Percentiles rank a stretch among this genome's conserved stretches.
These are phyloP conservation scores for Kondoa subrosea DNA, from an alignment of 768 basidiomycete species.

Conservation along the genomic window DNA sequence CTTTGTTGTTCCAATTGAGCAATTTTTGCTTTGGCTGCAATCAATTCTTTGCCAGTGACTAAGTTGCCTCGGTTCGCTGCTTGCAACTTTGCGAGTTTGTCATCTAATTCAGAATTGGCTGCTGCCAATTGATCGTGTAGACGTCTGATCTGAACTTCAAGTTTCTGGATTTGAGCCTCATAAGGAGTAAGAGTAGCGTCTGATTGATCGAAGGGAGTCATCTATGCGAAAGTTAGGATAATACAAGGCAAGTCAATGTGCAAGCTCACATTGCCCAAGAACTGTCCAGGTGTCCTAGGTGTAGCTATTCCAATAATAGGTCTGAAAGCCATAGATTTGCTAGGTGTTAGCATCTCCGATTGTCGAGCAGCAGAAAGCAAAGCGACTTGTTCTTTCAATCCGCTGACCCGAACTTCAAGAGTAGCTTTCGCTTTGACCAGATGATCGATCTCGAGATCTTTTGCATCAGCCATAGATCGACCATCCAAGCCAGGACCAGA, in stretches of 20 bases:
- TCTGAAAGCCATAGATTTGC: conserved; percentile 23
- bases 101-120: conserved; percentile 71
- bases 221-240: conserved; percentile 42
- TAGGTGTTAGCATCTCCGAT: conserved; percentile 12
- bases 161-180: conserved; percentile 51
- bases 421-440: conserved; percentile 63
- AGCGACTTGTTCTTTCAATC: conserved; percentile 24
- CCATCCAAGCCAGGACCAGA: neutral
- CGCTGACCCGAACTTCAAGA: conserved; percentile 49
- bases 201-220: conserved; percentile 34
- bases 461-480: conserved; percentile 51
- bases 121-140: conserved; percentile 43
- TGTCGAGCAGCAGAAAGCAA: conserved; percentile 39
- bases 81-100: conserved; percentile 70
- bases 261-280: conserved; percentile 22
- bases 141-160: conserved; percentile 40
- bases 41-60: conserved; percentile 21
- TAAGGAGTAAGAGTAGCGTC: conserved; percentile 46
- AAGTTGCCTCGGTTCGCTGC: conserved; percentile 38
- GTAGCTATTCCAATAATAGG: conserved; percentile 22
- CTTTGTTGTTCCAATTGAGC: conserved; percentile 24
- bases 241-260: neutral
- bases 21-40: conserved; percentile 17
- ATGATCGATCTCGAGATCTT: conserved; percentile 55
- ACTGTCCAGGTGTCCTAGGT: conserved; percentile 24